Evolutionary conservation across 1,284 basidiomycete species (phyloP).

Genomic region (Cryptococcus amylolentus): DNA sequence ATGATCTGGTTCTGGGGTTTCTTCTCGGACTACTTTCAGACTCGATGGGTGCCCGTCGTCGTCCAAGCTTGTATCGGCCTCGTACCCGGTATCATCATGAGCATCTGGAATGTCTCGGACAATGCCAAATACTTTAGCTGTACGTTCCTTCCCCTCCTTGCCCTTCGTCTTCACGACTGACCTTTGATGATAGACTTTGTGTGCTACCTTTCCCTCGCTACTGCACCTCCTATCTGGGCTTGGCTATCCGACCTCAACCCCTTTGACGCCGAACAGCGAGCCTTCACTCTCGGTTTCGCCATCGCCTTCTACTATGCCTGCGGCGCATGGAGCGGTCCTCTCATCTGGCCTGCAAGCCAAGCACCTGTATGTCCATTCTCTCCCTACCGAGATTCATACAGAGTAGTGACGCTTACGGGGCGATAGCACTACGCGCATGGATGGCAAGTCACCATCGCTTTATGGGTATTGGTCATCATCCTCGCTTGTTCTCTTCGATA

Average conservation of each 20-base stretch:
- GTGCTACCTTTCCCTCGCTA: conserved; percentile 32
- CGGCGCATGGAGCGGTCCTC: conserved; percentile 37
- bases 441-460: conserved; percentile 38
- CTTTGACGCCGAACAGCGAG: conserved; percentile 42
- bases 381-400: not conserved
- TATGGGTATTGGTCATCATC: conserved; percentile 33
- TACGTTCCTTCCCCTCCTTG: conserved; percentile 12
- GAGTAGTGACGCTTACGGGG: not conserved
- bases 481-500: conserved; percentile 18
- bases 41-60: conserved; percentile 39
- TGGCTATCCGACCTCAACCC: conserved; percentile 44
- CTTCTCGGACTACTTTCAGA: conserved; percentile 38
- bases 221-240: conserved; percentile 39
- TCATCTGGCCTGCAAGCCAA: conserved; percentile 39
- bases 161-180: not conserved
- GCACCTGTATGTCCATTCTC: conserved; percentile 20
- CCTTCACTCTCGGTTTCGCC: conserved; percentile 37
- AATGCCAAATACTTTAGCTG: conserved; percentile 42
- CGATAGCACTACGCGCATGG: conserved; percentile 33
- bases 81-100: conserved; percentile 38
- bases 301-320: conserved; percentile 22
- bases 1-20: conserved; percentile 39
- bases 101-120: conserved; percentile 40
- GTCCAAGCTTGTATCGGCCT: conserved; percentile 30
- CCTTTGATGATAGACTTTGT: conserved; percentile 28